phyloP scores from a whole-genome alignment of 2,329 filamentous ascomycete species.

The Alternaria longipes region DNA sequence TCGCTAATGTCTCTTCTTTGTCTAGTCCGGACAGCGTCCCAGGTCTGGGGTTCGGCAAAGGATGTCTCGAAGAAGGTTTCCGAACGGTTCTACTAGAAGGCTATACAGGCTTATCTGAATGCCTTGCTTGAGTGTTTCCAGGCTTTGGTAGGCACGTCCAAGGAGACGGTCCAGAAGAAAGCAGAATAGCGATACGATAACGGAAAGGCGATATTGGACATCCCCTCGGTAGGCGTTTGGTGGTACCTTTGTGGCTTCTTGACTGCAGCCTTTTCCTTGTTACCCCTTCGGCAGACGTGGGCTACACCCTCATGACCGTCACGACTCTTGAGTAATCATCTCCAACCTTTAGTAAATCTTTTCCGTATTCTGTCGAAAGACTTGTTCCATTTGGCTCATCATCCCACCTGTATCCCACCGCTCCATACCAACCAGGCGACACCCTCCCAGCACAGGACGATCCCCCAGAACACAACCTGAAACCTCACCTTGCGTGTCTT shows the following conservation, averaged over 20 bases:
- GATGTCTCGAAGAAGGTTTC: conserved; percentile 26
- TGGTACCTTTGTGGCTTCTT: background rate
- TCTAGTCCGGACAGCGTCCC: conserved; percentile 36
- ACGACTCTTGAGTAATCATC: conserved; percentile 5
- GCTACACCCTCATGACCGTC: background rate
- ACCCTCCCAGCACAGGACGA: conserved; percentile 41
- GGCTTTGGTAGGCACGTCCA: conserved; percentile 26
- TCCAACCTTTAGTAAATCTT: background rate
- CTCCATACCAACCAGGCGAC: conserved; percentile 36
- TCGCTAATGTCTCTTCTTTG: conserved; percentile 40
- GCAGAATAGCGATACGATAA: conserved; percentile 16
- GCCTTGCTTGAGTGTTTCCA: conserved; percentile 31
- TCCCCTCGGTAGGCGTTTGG: conserved; percentile 5
- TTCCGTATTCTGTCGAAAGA: background rate
- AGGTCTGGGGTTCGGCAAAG: conserved; percentile 34
- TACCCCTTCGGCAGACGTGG: background rate
- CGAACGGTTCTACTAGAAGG: conserved; percentile 20
- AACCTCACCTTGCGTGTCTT: conserved; percentile 47
- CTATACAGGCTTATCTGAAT: conserved; percentile 23
- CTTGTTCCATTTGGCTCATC: background rate
- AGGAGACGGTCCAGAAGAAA: conserved; percentile 18
- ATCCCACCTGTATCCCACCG: conserved; percentile 12
- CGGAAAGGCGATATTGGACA: background rate
- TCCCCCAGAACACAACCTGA: conserved; percentile 43
- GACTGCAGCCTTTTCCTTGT: conserved; percentile 8